phyloP scores from a whole-genome alignment of 129 eudicot genomes.

The carrot (Daucus carota) region DNA sequence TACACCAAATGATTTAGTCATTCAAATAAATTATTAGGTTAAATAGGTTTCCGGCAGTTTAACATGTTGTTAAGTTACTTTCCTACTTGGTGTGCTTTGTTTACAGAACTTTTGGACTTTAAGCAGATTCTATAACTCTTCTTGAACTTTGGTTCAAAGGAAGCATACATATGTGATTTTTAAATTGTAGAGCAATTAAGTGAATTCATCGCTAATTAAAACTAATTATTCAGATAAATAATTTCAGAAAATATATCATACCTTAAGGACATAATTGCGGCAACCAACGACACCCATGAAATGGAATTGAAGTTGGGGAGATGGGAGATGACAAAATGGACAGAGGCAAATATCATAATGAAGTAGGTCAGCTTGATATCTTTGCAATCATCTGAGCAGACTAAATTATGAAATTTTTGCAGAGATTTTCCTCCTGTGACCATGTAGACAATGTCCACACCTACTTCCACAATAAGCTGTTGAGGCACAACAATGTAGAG shows the following conservation, averaged over 20 bases:
- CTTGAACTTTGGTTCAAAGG: neutral
- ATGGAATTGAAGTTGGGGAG: constrained; percentile 54
- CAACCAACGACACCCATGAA: constrained; percentile 46
- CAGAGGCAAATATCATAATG: constrained; percentile 57
- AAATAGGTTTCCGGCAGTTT: neutral
- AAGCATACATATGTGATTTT: neutral
- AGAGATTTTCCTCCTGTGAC: constrained; percentile 51
- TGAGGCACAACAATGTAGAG: constrained; percentile 49
- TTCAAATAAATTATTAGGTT: neutral
- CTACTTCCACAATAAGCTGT: constrained; percentile 40
- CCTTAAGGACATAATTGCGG: constrained; percentile 59
- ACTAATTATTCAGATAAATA: neutral
- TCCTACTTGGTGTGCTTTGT: neutral
- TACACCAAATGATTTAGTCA: neutral
- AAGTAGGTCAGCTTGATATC: constrained; percentile 38
- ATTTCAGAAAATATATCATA: neutral
- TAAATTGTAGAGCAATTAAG: neutral
- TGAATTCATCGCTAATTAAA: neutral
- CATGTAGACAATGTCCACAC: constrained; percentile 50
- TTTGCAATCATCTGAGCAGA: constrained; percentile 24
- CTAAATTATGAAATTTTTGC: constrained; percentile 29
- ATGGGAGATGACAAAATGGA: constrained; percentile 47
- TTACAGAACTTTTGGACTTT: neutral
- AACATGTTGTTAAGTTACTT: neutral
- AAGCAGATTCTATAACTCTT: neutral